Evolutionary conservation across 371 early-diverging fungal genomes (phyloP), one percentile per base, ranked within the genome.

Genomic region (Lichtheimia corymbifera): DNA sequence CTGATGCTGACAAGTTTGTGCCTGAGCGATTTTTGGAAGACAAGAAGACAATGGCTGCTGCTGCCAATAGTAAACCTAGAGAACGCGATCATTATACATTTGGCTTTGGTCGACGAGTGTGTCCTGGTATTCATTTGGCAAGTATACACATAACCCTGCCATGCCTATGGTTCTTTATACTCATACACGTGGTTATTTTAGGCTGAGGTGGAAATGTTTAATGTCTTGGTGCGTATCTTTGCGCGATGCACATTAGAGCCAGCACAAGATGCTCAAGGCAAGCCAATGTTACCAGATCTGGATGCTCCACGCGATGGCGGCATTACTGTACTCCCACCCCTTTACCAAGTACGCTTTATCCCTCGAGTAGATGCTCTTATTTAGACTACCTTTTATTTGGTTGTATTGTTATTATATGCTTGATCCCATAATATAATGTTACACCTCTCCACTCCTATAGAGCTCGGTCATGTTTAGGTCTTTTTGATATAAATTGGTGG

Each of bases 91-190:
- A 43, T 14, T 64, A 41, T 41, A 7, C n/a, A 13, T 64, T 64
- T 42, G 53, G 54, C 11, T 59, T 35, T 50, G 64, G 64, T 27
- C 35, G 59, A 24, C 40, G 64, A 17, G 15, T 58, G 2, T 64
- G 64, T 42, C 59, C 55, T 22, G 64, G 64, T 28, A 64, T 64
- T 42, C 59, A 64, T 50, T 20, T 64, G 54, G 83, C 51, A 52
- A 40, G 60, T 50, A 25, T n/a, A 13, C 13, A 13, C 0, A 17
- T 5, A 17, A 51, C 3, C 5, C 18, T 5, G 4, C 2, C 51
- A 45, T 13, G 45, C 5, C 14, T 18, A 7, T 47, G 47, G 9
- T 7, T 47, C 11, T 1, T 22, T 47, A 6, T 40, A 7, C 27
- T 40, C 14, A n/a, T 54, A 15, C 25, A 24, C 1, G 6, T 54